A percentile compares a stretch with the other conserved stretches of the same genome.
These are phyloP conservation scores for Didymella pomorum DNA, from an alignment of 2,329 filamentous ascomycete species.

Conservation along the genomic window DNA sequence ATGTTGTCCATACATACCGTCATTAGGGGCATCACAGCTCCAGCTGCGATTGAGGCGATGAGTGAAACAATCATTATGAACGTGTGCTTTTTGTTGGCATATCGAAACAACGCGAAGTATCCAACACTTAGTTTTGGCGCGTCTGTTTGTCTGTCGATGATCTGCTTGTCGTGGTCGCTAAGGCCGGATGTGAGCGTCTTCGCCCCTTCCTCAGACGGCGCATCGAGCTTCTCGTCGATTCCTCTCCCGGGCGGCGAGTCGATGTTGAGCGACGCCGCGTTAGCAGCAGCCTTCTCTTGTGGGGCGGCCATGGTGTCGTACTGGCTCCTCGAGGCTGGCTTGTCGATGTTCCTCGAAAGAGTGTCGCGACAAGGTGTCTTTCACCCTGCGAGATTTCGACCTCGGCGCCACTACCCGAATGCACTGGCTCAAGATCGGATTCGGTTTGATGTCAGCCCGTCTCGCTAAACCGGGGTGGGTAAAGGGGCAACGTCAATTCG, in stretches of 20 bases:
- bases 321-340: constrained; percentile 12
- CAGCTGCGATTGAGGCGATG: constrained; percentile 73
- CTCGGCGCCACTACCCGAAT: constrained; percentile 18
- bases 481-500: constrained; percentile 17
- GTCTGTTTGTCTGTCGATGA: constrained; percentile 52
- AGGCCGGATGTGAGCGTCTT: constrained; percentile 35
- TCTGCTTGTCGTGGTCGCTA: constrained; percentile 45
- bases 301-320: constrained; percentile 18
- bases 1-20: constrained; percentile 56
- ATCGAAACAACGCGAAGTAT: constrained; percentile 57
- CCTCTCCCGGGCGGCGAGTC: constrained; percentile 20
- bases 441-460: constrained; percentile 15
- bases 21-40: constrained; percentile 78
- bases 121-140: constrained; percentile 54
- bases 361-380: constrained; percentile 11
- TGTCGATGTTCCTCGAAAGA: constrained; percentile 13
- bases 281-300: constrained; percentile 19
- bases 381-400: constrained; percentile 19
- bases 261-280: constrained; percentile 10
- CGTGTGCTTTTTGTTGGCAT: constrained; percentile 53
- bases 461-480: constrained; percentile 15
- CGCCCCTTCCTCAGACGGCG: constrained; percentile 30
- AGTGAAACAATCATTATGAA: constrained; percentile 61
- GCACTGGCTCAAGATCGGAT: constrained; percentile 10
- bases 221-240: constrained; percentile 37